Percentiles rank a stretch among this genome's conserved stretches.
These are phyloP conservation scores for Ustilago esculenta DNA, from an alignment of 1,284 basidiomycete genomes.

Conservation along the genomic window DNA sequence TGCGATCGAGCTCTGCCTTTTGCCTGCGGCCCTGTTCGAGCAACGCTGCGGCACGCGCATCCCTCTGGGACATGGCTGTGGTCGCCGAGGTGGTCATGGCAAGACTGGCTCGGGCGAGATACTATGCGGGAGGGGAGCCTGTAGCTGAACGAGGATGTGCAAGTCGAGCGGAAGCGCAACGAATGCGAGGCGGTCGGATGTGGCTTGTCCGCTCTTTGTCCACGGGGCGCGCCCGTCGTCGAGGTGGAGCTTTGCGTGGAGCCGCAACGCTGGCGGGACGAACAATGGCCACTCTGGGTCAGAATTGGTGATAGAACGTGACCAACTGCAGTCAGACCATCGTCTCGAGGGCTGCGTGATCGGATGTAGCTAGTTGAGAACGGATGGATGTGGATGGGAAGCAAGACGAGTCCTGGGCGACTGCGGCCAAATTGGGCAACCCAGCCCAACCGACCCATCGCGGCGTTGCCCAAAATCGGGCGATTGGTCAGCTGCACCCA, in stretches of 20 bases:
- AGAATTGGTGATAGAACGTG: not conserved
- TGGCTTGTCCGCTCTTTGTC: slow-evolving; percentile 10
- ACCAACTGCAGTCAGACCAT: slow-evolving; percentile 18
- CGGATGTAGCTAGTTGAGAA: not conserved
- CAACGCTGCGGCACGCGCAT: slow-evolving; percentile 37
- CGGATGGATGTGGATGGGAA: slow-evolving; percentile 6
- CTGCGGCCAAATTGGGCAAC: not conserved
- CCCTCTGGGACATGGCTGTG: slow-evolving; percentile 32
- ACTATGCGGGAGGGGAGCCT: too few species aligned
- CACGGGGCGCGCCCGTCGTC: slow-evolving; percentile 15
- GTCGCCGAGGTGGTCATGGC: slow-evolving; percentile 20
- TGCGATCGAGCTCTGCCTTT: slow-evolving; percentile 46
- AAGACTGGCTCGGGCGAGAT: not conserved
- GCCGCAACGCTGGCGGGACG: not conserved
- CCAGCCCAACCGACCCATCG: too few species aligned
- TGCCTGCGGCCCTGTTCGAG: slow-evolving; percentile 45
- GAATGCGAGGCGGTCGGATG: not conserved
- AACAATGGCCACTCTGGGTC: not conserved
- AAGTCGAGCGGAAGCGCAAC: too few species aligned
- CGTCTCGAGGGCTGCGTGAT: not conserved
- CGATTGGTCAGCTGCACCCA: too few species aligned
- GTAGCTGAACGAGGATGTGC: too few species aligned
- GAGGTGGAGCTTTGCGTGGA: slow-evolving; percentile 11
- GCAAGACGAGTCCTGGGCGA: not conserved
- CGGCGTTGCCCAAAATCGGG: slow-evolving; percentile 5